A percentile compares a stretch with the other conserved stretches of the same genome.
phyloP scores from a whole-genome alignment of 2,329 filamentous ascomycete genomes.

The Acrodontium crateriforme region DNA sequence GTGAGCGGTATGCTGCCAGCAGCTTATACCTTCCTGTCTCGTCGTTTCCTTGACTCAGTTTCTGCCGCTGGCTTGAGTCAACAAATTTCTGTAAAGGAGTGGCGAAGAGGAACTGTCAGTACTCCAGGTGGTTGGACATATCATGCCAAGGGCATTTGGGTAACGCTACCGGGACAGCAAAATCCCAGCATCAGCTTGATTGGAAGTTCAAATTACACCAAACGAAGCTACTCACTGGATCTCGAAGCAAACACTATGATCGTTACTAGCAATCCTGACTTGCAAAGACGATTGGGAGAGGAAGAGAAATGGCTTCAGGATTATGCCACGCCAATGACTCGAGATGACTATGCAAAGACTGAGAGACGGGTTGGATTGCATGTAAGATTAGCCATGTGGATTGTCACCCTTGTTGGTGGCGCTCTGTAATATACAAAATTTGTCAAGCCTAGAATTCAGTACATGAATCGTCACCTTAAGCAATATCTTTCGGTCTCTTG shows the following conservation, averaged over 20 bases:
- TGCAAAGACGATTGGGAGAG: conserved; percentile 60
- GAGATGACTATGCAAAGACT: conserved; percentile 64
- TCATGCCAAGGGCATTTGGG: conserved; percentile 92
- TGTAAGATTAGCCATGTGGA: conserved; percentile 86
- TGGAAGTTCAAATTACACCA: conserved; percentile 91
- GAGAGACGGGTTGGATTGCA: conserved; percentile 76
- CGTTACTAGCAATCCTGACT: conserved; percentile 58
- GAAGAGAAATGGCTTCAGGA: conserved; percentile 73
- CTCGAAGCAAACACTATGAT: conserved; percentile 81
- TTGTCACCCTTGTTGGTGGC: conserved; percentile 72
- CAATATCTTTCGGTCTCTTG: no score
- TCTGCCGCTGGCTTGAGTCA: conserved; percentile 37
- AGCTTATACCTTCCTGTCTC: conserved; percentile 80
- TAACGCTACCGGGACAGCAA: conserved; percentile 51
- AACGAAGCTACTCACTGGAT: conserved; percentile 82
- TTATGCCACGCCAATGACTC: conserved; percentile 52
- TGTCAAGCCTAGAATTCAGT: no score
- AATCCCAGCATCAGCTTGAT: conserved; percentile 68
- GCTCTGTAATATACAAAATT: conserved; percentile 58
- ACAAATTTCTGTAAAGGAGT: conserved; percentile 67
- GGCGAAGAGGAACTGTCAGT: conserved; percentile 69
- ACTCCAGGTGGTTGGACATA: conserved; percentile 87
- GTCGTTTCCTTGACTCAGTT: conserved; percentile 60
- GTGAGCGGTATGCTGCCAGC: conserved; percentile 81
- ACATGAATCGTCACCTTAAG: no score